Evolutionary conservation across 108 stramenopile genomes (phyloP).

Genomic region (Bacterosira constricta): DNA sequence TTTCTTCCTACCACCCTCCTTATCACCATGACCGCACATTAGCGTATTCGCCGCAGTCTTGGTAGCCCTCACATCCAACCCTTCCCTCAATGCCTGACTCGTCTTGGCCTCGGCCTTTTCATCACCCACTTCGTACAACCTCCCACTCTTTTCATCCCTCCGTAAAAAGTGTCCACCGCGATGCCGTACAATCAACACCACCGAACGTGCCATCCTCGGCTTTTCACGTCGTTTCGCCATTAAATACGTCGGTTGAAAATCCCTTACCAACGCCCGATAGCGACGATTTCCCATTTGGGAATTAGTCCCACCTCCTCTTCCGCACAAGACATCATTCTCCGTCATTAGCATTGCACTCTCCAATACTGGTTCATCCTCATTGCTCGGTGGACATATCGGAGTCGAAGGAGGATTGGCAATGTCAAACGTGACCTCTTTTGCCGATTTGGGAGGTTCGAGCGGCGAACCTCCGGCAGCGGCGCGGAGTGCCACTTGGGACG

Average conservation of each 20-base stretch:
- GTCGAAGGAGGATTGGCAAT: conserved; percentile 75
- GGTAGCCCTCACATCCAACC: conserved; percentile 86
- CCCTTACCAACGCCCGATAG: conserved; percentile 81
- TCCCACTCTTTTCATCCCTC: conserved; percentile 77
- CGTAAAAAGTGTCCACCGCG: conserved; percentile 82
- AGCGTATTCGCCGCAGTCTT: conserved; percentile 61
- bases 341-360: conserved; percentile 63
- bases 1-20: conserved; percentile 25
- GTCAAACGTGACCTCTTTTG: conserved; percentile 79
- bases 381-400: conserved; percentile 61
- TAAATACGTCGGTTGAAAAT: conserved; percentile 87
- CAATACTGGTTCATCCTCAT: conserved; percentile 50
- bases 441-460: conserved; percentile 62
- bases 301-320: conserved; percentile 88
- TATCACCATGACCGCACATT: neutral
- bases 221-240: conserved; percentile 85
- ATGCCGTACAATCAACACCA: conserved; percentile 82
- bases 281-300: conserved; percentile 88
- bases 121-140: conserved; percentile 85
- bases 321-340: conserved; percentile 79
- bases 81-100: conserved; percentile 84
- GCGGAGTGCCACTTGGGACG: conserved; percentile 37
- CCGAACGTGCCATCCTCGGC: conserved; percentile 80
- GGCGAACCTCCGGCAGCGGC: conserved; percentile 43
- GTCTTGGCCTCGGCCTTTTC: conserved; percentile 91